A percentile compares a stretch with the other conserved stretches of the same genome.
These are phyloP conservation scores for Eutrema yunnanense DNA, from an alignment of 345 rosid genomes.

Conservation along the genomic window DNA sequence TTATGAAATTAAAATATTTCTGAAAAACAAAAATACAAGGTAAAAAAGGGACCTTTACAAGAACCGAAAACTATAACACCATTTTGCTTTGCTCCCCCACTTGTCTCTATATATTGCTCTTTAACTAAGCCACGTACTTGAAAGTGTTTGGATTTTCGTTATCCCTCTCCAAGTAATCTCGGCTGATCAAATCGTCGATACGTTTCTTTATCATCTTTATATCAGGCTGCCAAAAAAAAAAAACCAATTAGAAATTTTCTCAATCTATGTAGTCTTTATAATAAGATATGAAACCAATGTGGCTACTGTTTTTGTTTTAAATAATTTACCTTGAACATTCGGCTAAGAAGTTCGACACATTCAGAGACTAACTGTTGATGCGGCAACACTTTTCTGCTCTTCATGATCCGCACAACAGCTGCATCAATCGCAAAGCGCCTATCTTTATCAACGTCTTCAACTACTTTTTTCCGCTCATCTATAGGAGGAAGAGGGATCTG, in stretches of 20 bases:
- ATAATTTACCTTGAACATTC: conserved; percentile 61
- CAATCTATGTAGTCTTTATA: too few species aligned
- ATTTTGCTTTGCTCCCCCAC: too few species aligned
- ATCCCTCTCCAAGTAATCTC: conserved; percentile 81
- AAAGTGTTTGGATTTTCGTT: conserved; percentile 47
- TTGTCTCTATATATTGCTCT: background rate
- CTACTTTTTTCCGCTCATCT: conserved; percentile 79
- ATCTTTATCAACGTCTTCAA: conserved; percentile 79
- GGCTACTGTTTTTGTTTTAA: background rate
- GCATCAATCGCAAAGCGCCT: conserved; percentile 85
- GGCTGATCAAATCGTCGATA: conserved; percentile 65
- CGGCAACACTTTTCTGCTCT: conserved; percentile 65
- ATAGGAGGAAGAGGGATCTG: conserved; percentile 62
- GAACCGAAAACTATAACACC: background rate
- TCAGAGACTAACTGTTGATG: conserved; percentile 71
- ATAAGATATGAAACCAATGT: background rate
- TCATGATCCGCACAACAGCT: conserved; percentile 88
- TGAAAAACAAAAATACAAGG: too few species aligned
- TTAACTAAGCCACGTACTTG: conserved; percentile 53
- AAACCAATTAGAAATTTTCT: background rate
- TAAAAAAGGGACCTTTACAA: background rate
- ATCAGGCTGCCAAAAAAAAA: conserved; percentile 39
- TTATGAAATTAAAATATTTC: background rate
- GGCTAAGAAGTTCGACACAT: conserved; percentile 77
- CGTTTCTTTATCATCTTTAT: conserved; percentile 82